Evolutionary conservation across 345 rosid species (phyloP).

Genomic region (Aquilaria malaccensis): DNA sequence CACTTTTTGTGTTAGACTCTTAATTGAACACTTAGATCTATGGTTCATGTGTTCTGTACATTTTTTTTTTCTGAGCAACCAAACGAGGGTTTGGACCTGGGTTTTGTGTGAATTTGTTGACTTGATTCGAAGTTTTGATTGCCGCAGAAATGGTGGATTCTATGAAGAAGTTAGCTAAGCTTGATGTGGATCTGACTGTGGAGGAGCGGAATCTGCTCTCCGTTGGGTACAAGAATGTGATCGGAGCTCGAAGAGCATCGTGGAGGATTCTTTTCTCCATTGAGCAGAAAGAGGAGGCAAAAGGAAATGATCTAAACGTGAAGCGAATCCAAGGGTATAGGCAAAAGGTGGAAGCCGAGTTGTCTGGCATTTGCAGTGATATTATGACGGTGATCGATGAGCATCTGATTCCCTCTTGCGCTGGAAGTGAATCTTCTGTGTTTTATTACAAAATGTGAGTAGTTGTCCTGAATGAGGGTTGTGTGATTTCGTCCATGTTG

Average conservation of each 20-base stretch:
- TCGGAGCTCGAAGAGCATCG: constrained; percentile 50
- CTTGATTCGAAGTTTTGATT: neutral
- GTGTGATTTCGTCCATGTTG: neutral
- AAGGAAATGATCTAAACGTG: constrained; percentile 48
- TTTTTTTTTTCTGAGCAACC: neutral
- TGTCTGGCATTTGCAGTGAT: constrained; percentile 41
- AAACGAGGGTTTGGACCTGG: neutral
- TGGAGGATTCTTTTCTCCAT: constrained; percentile 53
- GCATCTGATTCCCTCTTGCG: constrained; percentile 56
- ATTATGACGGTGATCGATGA: constrained; percentile 57
- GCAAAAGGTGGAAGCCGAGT: constrained; percentile 58
- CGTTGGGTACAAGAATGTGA: constrained; percentile 54
- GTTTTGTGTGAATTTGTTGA: neutral
- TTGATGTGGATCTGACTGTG: constrained; percentile 45
- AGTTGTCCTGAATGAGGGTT: neutral
- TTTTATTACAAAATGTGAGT: constrained; percentile 61
- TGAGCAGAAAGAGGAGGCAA: constrained; percentile 46
- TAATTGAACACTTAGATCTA: neutral
- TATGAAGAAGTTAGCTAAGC: constrained; percentile 44
- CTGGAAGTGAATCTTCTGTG: constrained; percentile 52
- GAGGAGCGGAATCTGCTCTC: constrained; percentile 55
- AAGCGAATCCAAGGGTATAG: constrained; percentile 48
- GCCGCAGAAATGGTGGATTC: constrained; percentile 45
- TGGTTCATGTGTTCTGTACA: neutral
- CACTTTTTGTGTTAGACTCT: neutral